phyloP scores from a whole-genome alignment of 257 asterid genomes.

The Jacaranda copaia region DNA sequence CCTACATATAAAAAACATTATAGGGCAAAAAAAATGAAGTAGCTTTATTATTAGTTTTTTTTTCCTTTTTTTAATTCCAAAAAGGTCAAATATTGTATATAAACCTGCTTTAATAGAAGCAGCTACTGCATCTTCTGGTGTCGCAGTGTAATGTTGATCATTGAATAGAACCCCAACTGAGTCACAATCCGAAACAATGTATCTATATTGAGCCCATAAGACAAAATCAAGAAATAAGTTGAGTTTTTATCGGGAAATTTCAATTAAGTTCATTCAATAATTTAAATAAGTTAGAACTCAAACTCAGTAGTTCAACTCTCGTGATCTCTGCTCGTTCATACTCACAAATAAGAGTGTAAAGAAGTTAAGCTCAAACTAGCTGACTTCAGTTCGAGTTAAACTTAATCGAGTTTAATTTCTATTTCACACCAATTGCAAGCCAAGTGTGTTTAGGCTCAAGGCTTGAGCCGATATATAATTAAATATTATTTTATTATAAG shows the following conservation, averaged over 20 bases:
- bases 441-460: too few relatives aligned
- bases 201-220: constrained; percentile 43
- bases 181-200: constrained; percentile 92
- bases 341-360: too few relatives aligned
- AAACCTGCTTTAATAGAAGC: constrained; percentile 78
- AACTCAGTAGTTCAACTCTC: too few relatives aligned
- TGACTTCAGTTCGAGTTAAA: too few relatives aligned
- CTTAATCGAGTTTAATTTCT: too few relatives aligned
- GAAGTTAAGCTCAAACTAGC: too few relatives aligned
- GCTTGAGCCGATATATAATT: too few relatives aligned
- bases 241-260: background rate
- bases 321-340: too few relatives aligned
- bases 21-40: background rate
- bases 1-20: constrained; percentile 41
- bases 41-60: too few relatives aligned
- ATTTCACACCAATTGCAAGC: too few relatives aligned
- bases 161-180: constrained; percentile 70
- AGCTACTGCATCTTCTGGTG: constrained; percentile 89
- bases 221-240: background rate
- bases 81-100: background rate
- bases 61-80: background rate
- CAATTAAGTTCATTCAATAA: too few relatives aligned
- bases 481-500: too few relatives aligned
- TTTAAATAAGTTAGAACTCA: background rate
- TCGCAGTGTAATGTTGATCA: constrained; percentile 66